phyloP scores from a whole-genome alignment of 352 stramenopile species.

The Phytophthora pluvialis region DNA sequence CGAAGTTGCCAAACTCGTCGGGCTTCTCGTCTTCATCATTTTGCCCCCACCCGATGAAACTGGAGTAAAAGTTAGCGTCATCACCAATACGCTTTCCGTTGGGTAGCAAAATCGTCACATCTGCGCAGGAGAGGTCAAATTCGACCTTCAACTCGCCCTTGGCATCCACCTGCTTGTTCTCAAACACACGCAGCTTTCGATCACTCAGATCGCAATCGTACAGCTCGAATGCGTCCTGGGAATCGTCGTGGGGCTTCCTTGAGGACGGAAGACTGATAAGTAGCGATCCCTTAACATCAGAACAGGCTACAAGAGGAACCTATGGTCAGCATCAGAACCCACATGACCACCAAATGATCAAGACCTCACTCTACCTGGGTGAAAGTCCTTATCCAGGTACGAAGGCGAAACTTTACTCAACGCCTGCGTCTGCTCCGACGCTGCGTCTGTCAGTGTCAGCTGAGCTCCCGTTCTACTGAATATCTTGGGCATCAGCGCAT shows the following conservation, averaged over 20 bases:
- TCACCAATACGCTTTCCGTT: slow-evolving; percentile 24
- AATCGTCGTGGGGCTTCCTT: slow-evolving; percentile 10
- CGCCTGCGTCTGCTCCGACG: slow-evolving; percentile 50
- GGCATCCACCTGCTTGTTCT: slow-evolving; percentile 15
- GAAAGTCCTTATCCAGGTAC: slow-evolving; percentile 33
- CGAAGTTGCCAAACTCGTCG: slow-evolving; percentile 32
- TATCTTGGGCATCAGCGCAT: slow-evolving; percentile 66
- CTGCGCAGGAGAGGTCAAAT: slow-evolving; percentile 42
- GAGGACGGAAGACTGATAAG: slow-evolving; percentile 31
- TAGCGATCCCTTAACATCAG: slow-evolving; percentile 39
- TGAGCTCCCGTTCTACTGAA: slow-evolving; percentile 77
- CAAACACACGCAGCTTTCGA: slow-evolving; percentile 45
- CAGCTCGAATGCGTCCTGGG: slow-evolving; percentile 39
- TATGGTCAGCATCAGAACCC: background rate
- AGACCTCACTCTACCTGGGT: slow-evolving; percentile 27
- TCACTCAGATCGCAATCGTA: slow-evolving; percentile 44
- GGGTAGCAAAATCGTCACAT: slow-evolving; percentile 47
- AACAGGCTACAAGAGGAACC: slow-evolving; percentile 24
- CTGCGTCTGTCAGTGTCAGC: slow-evolving; percentile 60
- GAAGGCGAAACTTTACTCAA: slow-evolving; percentile 40
- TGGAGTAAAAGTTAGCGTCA: slow-evolving; percentile 28
- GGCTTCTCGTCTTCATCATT: slow-evolving; percentile 20
- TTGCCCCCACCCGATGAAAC: slow-evolving; percentile 29
- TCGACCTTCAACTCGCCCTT: slow-evolving; percentile 35
- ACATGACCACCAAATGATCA: background rate